Conservation (phyloP, 2,329 filamentous ascomycete genomes). For the Laburnicola sp. region DNA sequence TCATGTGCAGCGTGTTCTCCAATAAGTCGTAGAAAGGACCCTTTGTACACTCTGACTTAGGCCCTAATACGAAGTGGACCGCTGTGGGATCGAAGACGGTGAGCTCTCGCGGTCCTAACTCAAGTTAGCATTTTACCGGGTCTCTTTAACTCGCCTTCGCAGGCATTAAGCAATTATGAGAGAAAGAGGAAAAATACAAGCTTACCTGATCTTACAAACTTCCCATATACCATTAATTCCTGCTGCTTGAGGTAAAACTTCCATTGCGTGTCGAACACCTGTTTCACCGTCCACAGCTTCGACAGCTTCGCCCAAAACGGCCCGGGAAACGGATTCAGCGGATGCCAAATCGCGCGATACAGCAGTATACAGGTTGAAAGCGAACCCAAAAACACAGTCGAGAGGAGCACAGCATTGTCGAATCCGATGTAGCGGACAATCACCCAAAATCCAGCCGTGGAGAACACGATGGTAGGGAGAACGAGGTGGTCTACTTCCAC, state of each 20-base stretch:
- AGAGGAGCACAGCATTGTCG: constrained; percentile 12
- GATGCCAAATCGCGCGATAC: constrained; percentile 32
- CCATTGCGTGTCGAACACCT: constrained; percentile 16
- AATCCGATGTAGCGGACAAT: constrained; percentile 14
- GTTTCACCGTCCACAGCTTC: constrained; percentile 29
- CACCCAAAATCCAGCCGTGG: constrained; percentile 15
- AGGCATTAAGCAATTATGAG: neutral
- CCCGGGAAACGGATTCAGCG: constrained; percentile 26
- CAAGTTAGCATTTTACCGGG: neutral
- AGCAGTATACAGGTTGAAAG: constrained; percentile 24
- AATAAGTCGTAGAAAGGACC: constrained; percentile 30
- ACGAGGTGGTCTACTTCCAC: constrained; percentile 14
- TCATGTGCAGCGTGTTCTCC: constrained; percentile 25
- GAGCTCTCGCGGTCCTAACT: constrained; percentile 25
- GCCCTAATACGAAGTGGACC: constrained; percentile 24
- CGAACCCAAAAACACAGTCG: constrained; percentile 20
- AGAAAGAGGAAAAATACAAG: neutral
- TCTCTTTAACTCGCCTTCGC: neutral
- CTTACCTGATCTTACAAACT: constrained; percentile 31
- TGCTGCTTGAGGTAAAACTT: constrained; percentile 24
- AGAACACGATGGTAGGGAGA: constrained; percentile 1
- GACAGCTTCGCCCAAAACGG: constrained; percentile 27
- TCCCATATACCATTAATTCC: constrained; percentile 26
- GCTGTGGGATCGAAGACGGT: constrained; percentile 27
- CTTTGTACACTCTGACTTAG: constrained; percentile 23